These are phyloP conservation scores for Leucoagaricus sp. DNA, from an alignment of 1,284 basidiomycete genomes.

Conservation along the genomic window DNA sequence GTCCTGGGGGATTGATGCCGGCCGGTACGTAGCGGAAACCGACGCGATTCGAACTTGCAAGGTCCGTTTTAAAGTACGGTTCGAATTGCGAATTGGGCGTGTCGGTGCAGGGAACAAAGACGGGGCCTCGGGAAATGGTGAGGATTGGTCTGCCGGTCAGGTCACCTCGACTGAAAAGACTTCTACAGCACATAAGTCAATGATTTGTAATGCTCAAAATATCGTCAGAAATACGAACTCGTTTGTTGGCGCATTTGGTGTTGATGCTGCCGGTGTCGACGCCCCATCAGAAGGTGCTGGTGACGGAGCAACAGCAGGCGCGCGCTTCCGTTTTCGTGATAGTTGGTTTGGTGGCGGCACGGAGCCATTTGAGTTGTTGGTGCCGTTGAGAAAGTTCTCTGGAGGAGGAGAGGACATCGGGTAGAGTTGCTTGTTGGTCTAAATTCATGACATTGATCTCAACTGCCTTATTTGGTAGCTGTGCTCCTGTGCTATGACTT, in stretches of 20 bases:
- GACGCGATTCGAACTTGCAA: conserved; percentile 71
- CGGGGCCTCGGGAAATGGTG: conserved; percentile 69
- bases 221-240: too few species aligned
- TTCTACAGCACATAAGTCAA: conserved; percentile 39
- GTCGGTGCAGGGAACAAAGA: conserved; percentile 58
- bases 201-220: too few species aligned
- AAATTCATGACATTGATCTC: conserved; percentile 5
- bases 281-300: conserved; percentile 47
- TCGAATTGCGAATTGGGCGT: conserved; percentile 33
- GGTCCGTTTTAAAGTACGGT: conserved; percentile 63
- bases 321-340: conserved; percentile 41
- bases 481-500: background rate
- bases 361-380: conserved; percentile 5
- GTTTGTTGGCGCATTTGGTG: conserved; percentile 31
- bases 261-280: conserved; percentile 19
- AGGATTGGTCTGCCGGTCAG: conserved; percentile 66
- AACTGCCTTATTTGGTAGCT: conserved; percentile 3
- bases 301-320: conserved; percentile 38
- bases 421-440: background rate
- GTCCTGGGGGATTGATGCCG: conserved; percentile 66
- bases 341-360: conserved; percentile 5
- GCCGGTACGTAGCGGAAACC: conserved; percentile 83
- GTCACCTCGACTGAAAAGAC: conserved; percentile 63
- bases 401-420: conserved; percentile 28
- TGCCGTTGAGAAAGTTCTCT: conserved; percentile 2